Evolutionary conservation across 2,329 filamentous ascomycete genomes (phyloP).

Genomic region (Colletotrichum caudatum): DNA sequence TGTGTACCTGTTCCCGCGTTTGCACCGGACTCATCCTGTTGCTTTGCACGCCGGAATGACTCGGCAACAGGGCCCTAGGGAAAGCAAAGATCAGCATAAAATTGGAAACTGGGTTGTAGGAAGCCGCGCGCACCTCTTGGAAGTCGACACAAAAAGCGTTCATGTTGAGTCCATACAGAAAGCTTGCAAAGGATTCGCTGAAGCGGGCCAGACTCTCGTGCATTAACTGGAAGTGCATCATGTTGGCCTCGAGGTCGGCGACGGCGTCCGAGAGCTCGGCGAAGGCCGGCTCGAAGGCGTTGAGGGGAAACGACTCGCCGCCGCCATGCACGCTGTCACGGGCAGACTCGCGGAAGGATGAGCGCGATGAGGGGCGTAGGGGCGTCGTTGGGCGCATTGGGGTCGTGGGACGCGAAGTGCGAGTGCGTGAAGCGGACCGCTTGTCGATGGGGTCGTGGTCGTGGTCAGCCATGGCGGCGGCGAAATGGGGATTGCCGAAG

Average conservation of each 20-base stretch:
- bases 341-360: slow-evolving; percentile 84
- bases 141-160: slow-evolving; percentile 99
- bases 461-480: slow-evolving; percentile 42
- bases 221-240: slow-evolving; percentile 97
- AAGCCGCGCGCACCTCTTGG: slow-evolving; percentile 74
- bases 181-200: slow-evolving; percentile 94
- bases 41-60: slow-evolving; percentile 78
- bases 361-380: slow-evolving; percentile 88
- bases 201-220: slow-evolving; percentile 94
- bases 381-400: slow-evolving; percentile 93
- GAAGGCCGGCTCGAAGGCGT: slow-evolving; percentile 88
- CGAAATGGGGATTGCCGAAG: neutral
- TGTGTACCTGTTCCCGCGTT: slow-evolving; percentile 19
- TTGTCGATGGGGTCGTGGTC: slow-evolving; percentile 47
- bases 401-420: slow-evolving; percentile 85
- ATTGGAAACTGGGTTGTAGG: neutral
- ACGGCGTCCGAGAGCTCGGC: slow-evolving; percentile 94
- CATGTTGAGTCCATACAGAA: slow-evolving; percentile 97
- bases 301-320: slow-evolving; percentile 74
- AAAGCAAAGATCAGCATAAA: slow-evolving; percentile 10
- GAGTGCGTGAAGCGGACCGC: slow-evolving; percentile 71
- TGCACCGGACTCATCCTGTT: slow-evolving; percentile 60
- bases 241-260: slow-evolving; percentile 95
- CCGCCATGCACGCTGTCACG: slow-evolving; percentile 63
- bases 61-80: slow-evolving; percentile 82